Evolutionary conservation across 164 flowering plant species (phyloP).

Genomic region (Vitis riparia): DNA sequence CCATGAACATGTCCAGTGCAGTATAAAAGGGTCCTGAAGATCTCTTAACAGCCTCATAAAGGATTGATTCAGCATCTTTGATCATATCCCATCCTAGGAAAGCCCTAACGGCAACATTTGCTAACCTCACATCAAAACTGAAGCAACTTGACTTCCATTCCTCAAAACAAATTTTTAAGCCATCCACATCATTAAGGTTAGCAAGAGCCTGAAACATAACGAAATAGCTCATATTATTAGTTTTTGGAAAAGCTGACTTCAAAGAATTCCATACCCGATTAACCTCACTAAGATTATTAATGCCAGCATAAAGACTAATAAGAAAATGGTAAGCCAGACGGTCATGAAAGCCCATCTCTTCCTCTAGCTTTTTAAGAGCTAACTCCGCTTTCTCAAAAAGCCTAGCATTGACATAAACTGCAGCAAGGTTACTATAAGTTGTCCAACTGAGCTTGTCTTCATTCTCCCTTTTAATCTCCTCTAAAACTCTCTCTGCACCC

Average conservation of each 20-base stretch:
- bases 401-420: conserved; percentile 49
- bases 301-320: conserved; percentile 56
- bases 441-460: conserved; percentile 42
- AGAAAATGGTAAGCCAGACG: conserved; percentile 63
- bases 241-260: conserved; percentile 33
- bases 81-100: conserved; percentile 49
- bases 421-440: conserved; percentile 59
- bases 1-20: conserved; percentile 47
- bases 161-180: conserved; percentile 35
- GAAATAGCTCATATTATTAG: conserved; percentile 55
- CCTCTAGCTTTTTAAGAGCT: conserved; percentile 52
- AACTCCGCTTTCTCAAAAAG: conserved; percentile 58
- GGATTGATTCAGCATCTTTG: conserved; percentile 50
- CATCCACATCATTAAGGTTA: conserved; percentile 49
- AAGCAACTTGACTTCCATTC: conserved; percentile 60
- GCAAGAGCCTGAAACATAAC: conserved; percentile 55
- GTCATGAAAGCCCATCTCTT: conserved; percentile 19
- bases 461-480: conserved; percentile 38
- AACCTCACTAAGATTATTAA: conserved; percentile 47
- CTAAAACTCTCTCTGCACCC: conserved; percentile 50
- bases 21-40: conserved; percentile 25
- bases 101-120: conserved; percentile 32
- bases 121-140: conserved; percentile 52
- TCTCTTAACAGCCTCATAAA: conserved; percentile 31
- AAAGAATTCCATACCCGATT: conserved; percentile 51